phyloP scores from a whole-genome alignment of 2,329 filamentous ascomycete genomes.

The Eurotiales sp. region DNA sequence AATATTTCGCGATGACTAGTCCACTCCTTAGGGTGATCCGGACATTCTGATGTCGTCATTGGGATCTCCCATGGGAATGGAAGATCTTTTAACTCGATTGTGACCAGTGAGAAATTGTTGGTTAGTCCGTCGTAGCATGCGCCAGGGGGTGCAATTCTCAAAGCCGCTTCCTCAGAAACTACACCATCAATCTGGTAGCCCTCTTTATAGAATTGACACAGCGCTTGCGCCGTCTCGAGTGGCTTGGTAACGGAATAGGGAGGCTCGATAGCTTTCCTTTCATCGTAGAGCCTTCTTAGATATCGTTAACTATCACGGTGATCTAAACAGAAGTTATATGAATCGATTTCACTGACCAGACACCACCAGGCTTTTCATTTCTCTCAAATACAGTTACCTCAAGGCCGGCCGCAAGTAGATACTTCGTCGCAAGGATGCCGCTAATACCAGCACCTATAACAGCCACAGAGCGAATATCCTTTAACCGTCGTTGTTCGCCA shows the following conservation, averaged over 20 bases:
- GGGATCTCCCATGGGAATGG: slow-evolving; percentile 11
- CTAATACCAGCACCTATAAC: slow-evolving; percentile 53
- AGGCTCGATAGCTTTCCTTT: slow-evolving; percentile 46
- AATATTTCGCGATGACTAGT: slow-evolving; percentile 6
- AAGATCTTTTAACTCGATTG: slow-evolving; percentile 5
- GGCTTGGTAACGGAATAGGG: slow-evolving; percentile 39
- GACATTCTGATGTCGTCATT: background rate
- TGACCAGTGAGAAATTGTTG: slow-evolving; percentile 9
- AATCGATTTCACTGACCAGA: slow-evolving; percentile 44
- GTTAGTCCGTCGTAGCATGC: slow-evolving; percentile 10
- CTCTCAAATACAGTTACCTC: slow-evolving; percentile 55
- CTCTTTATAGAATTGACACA: slow-evolving; percentile 25
- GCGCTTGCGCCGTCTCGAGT: slow-evolving; percentile 24
- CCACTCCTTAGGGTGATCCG: slow-evolving; percentile 6
- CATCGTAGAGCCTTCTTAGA: slow-evolving; percentile 52
- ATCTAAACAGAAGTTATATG: background rate
- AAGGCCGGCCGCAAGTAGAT: slow-evolving; percentile 43
- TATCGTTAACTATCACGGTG: too few species aligned
- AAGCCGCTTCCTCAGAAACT: slow-evolving; percentile 11
- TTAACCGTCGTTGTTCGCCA: slow-evolving; percentile 1
- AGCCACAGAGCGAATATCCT: slow-evolving; percentile 30
- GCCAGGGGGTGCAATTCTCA: slow-evolving; percentile 3
- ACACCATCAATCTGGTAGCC: slow-evolving; percentile 19
- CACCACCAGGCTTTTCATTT: slow-evolving; percentile 48
- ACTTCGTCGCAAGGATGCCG: slow-evolving; percentile 45